Evolutionary conservation across 139 green algal species (phyloP), one percentile per base, ranked within the genome.

Genomic region (Chlorella sp.): DNA sequence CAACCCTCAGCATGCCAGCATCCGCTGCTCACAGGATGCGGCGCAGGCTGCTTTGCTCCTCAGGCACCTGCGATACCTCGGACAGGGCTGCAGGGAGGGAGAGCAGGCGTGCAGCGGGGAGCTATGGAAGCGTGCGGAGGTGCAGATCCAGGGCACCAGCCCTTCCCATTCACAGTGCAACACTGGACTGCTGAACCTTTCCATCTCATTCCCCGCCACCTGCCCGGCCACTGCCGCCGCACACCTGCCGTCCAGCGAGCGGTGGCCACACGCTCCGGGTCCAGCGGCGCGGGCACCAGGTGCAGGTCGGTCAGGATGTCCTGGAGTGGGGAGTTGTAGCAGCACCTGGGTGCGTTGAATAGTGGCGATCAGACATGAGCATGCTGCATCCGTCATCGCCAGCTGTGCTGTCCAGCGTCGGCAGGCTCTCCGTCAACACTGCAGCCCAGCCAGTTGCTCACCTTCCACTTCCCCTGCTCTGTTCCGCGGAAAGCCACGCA

Each of bases 401-500:
- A n/a, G n/a, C n/a, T n/a, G n/a, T n/a, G n/a, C n/a, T n/a, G n/a
- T n/a, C n/a, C n/a, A n/a, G n/a, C n/a, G n/a, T n/a, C n/a, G n/a
- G n/a, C n/a, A n/a, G n/a, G n/a, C n/a, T n/a, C n/a, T n/a, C n/a
- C n/a, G n/a, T n/a, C n/a, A n/a, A n/a, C n/a, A n/a, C n/a, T n/a
- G n/a, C n/a, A n/a, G n/a, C n/a, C n/a, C n/a, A n/a, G 44, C 7
- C 44, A 16, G 25, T 21, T 16, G 68, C 68, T 74, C 68, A 74
- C 68, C 68, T 36, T 55, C 89, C 91, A 94, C 83, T 94, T 94
- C 62, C 91, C 88, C 88, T 95, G 89, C 90, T 98, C 93, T 0
- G 95, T 98, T 70, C 94, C 94, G 18, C 94, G 86, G 93, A 96
- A 98, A 0, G 94, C 92, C 26, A 98, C 83, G 12, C 94, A 88